Conservation (phyloP, 2,329 filamentous ascomycete species). For the Colletotrichum trifolii region DNA sequence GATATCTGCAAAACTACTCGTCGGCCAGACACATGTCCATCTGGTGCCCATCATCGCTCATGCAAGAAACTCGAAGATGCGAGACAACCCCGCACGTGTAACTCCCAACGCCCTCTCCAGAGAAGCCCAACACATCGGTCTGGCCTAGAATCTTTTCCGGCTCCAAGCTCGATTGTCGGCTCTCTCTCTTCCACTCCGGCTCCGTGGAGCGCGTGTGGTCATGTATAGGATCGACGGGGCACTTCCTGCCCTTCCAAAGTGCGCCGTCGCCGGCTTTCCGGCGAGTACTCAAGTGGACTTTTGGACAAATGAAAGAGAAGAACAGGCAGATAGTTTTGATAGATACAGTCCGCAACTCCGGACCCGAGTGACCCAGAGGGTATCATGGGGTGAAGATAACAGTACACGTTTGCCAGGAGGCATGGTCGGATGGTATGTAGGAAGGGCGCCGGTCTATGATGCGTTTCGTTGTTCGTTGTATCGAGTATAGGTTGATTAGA, state of each 20-base stretch:
- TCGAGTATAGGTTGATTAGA: slow-evolving; percentile 33
- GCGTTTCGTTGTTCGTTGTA: slow-evolving; percentile 27
- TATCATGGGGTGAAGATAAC: slow-evolving; percentile 26
- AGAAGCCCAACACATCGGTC: slow-evolving; percentile 19
- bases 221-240: slow-evolving; percentile 32
- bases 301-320: slow-evolving; percentile 20
- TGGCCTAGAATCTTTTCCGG: slow-evolving; percentile 5
- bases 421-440: slow-evolving; percentile 15
- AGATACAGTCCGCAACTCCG: slow-evolving; percentile 34
- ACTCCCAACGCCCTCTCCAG: slow-evolving; percentile 34
- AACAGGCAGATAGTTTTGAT: slow-evolving; percentile 6
- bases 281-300: slow-evolving; percentile 22
- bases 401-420: slow-evolving; percentile 21
- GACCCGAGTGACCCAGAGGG: slow-evolving; percentile 24
- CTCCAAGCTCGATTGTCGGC: slow-evolving; percentile 16
- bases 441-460: slow-evolving; percentile 34
- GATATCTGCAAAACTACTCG: slow-evolving; percentile 11
- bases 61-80: slow-evolving; percentile 35
- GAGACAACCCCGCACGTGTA: slow-evolving; percentile 32
- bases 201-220: slow-evolving; percentile 8
- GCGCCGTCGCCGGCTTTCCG: slow-evolving; percentile 27
- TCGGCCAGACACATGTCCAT: slow-evolving; percentile 29
- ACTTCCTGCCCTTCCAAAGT: slow-evolving; percentile 33
- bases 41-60: slow-evolving; percentile 37
- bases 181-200: slow-evolving; percentile 12